Evolutionary conservation across 352 stramenopile genomes (phyloP), one percentile per base, ranked within the genome.

Genomic region (Phytopythium helicoides): DNA sequence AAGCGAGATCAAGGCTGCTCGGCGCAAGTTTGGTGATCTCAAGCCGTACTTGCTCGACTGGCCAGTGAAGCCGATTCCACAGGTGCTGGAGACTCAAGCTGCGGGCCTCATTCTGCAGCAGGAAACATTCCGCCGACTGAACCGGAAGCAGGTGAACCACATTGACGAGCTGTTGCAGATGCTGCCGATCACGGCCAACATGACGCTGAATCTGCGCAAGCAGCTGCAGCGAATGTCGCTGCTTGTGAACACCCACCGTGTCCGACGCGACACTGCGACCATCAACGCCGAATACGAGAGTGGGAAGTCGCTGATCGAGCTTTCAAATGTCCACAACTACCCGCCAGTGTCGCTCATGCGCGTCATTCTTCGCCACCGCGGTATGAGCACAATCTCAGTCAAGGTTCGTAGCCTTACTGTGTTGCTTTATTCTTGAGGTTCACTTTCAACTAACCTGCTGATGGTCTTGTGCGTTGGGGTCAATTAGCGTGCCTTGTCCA

Each of bases 151-250:
- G 56, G 83, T 94, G 56, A 82, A 91, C 33, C 79, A 83, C 54
- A 90, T 94, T 37, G 83, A 94, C 42, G 77, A 79, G 31, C 62
- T 92, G 9, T 41, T 94, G 56, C 71, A 89, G 57, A 87, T 94
- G 83, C 68, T 94, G 57, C 83, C 83, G 19, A 94, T 94, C 60
- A 92, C 81, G 9, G 81, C 83, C 53, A 94, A 94, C 54, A 87
- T 94, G 76, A 94, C 83, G 25, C 76, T 94, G 33, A 94, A 94
- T 49, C 55, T 94, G 56, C 74, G 81, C 44, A 94, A 94, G 58
- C 83, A 94, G 61, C 47, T 94, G 36, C 76, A 89, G 66, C 81
- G 83, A 37, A 92, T 92, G 81, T 92, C 81, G 36, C 62, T 94
- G 39, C 52, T 94, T 18, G 81, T 94, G n/a, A 94, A 94, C 51